phyloP scores from a whole-genome alignment of 1,139 yeast species.

The Pichia sp. region DNA sequence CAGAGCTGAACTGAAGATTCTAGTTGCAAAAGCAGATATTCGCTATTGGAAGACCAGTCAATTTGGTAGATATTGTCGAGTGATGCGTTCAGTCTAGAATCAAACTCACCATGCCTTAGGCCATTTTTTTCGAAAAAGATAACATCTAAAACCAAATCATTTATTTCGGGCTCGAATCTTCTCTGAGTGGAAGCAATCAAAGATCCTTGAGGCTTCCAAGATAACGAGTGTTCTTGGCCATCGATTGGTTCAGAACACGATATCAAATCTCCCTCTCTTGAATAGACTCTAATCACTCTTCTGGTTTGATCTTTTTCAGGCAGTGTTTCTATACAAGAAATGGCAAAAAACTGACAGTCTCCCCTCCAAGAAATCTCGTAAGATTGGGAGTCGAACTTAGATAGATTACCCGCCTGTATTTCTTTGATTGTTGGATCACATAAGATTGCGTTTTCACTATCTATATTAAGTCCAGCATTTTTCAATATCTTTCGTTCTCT shows the following conservation, averaged over 20 bases:
- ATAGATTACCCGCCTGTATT: slow-evolving; percentile 63
- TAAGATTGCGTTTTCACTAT: slow-evolving; percentile 51
- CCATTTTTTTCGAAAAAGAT: slow-evolving; percentile 94
- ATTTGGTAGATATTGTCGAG: slow-evolving; percentile 34
- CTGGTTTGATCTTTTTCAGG: slow-evolving; percentile 46
- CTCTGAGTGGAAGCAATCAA: slow-evolving; percentile 81
- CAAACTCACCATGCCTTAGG: slow-evolving; percentile 81
- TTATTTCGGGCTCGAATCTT: slow-evolving; percentile 43
- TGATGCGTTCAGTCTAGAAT: slow-evolving; percentile 50
- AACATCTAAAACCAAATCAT: slow-evolving; percentile 47
- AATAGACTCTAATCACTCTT: slow-evolving; percentile 79
- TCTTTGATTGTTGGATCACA: slow-evolving; percentile 91
- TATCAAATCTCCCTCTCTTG: slow-evolving; percentile 71
- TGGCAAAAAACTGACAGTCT: slow-evolving; percentile 79
- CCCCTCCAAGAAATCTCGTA: slow-evolving; percentile 85
- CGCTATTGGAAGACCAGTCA: slow-evolving; percentile 82
- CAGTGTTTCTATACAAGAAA: slow-evolving; percentile 57
- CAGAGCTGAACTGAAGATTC: slow-evolving; percentile 69
- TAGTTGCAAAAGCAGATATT: slow-evolving; percentile 66
- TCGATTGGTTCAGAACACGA: slow-evolving; percentile 91
- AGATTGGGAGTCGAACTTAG: slow-evolving; percentile 46
- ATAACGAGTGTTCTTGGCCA: slow-evolving; percentile 63
- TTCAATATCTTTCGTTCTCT: slow-evolving; percentile 56
- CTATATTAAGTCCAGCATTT: slow-evolving; percentile 58
- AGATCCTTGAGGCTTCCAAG: slow-evolving; percentile 93